Evolutionary conservation across 495 filamentous ascomycete species (phyloP), one percentile per base, ranked within the genome.

Genomic region (Ramalina intermedia): DNA sequence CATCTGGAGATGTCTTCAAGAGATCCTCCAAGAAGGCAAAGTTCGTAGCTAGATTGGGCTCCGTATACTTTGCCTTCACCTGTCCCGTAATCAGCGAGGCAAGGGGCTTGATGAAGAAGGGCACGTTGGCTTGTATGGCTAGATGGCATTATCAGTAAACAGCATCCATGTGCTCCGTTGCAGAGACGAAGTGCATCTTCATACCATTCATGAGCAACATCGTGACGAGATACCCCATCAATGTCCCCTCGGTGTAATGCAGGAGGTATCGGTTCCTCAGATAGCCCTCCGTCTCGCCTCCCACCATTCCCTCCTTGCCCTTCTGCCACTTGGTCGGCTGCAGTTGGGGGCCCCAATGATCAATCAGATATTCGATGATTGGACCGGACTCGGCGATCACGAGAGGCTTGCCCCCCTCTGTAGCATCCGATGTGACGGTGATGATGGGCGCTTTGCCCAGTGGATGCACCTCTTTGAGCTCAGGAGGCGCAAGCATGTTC

Each of bases 101-200:
- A 50, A 96, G 73, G 16, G 85, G 86, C 38, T 80, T 82, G 60
- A 96, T 67, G 70, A 94, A 87, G 74, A 94, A 94, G 2, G 87
- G 87, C 6, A 79, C 74, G 4, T 77, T 64, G 12, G 74, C 72
- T 51, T 76, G 78, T 44, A 96, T 68, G 12, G 57, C 79, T 33
- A 33, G 8, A 33, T 33, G 1, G 7, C 6, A 9, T 7, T 0
- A 33, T 33, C 29, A 33, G 29, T 7, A 11, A 33, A 33, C 8
- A 7, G 8, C 29, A 7, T 33, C 29, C 29, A 33, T 13, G 12
- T 33, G 12, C 12, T 13, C 7, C 2, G 18, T 49, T 49, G 45
- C 7, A 11, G 5, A 13, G 17, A 45, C 14, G 26, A 27, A 35
- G 24, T 37, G 18, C 23, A 27, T 8, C 43, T 29, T 66, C 76